Base-by-base conservation (phyloP, 306 rosid genomes). In the Citrullus amarus region DNA sequence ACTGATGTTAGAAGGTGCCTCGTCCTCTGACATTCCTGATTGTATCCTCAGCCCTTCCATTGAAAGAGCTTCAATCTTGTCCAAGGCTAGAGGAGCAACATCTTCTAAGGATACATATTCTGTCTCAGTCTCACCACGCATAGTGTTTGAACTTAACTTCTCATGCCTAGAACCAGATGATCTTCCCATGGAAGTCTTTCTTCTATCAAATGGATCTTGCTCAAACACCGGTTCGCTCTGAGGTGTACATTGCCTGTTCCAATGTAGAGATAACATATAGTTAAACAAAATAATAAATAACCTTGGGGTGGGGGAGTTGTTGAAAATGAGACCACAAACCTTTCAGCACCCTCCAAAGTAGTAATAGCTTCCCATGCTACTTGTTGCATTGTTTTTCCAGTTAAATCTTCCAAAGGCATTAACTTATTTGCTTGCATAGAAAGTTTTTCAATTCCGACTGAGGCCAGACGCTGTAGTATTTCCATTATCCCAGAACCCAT, bases 11-110 rank as follows among this genome's bases (percentile, higher is more conserved):
- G 95, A 92, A 81, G 98, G 91, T 66, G 87, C 96, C 39, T 94
- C 93, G 48, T 80, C 93, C 73, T 87, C 87, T 0, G 92, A 89
- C 96, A 91, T 87, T 80, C 93, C 97, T 1, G 93, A 91, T 84
- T 95, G 96, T 85, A 95, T 92, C 88, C 95, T 92, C 89, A 92
- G 84, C 58, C 98, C 98, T 83, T 92, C 97, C 28, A 95, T 50
- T 51, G 91, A 91, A 83, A 95, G 97, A 30, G 97, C 97, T 89
- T 92, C 97, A 59, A 91, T 89, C 86, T 89, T 92, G 82, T 89
- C 93, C 97, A 88, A 89, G 67, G 97, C 97, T 76, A 91, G 61
- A 68, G 96, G 97, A 80, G 96, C 97, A 82, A 95, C 91, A 90
- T 92, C 97, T 85, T 91, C 96, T 53, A 95, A 84, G 75, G 97